phyloP scores from a whole-genome alignment of 768 basidiomycete genomes.

The Boletus reticulatus region DNA sequence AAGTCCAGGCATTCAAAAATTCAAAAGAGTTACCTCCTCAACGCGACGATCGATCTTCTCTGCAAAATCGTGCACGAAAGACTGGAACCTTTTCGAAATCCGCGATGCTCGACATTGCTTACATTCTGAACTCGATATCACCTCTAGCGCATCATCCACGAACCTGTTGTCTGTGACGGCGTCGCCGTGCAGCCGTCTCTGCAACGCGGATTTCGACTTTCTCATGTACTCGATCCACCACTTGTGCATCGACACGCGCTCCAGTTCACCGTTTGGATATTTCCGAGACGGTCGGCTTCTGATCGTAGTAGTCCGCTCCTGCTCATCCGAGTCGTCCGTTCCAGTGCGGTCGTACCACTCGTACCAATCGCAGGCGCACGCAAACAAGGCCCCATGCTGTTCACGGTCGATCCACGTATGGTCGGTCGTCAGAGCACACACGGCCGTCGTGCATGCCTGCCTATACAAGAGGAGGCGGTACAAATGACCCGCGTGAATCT shows the following conservation, averaged over 20 bases:
- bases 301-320: not conserved
- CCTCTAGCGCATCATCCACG: not conserved
- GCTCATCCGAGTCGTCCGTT: not conserved
- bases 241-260: not conserved
- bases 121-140: constrained; percentile 9
- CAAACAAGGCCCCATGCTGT: not conserved
- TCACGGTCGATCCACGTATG: constrained; percentile 6
- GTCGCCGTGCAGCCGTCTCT: not conserved
- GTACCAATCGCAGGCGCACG: too few relatives aligned
- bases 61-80: constrained; percentile 12
- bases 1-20: not conserved
- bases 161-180: constrained; percentile 3
- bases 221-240: constrained; percentile 19
- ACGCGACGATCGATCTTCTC: constrained; percentile 3
- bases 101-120: not conserved
- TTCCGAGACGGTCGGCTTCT: not conserved
- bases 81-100: not conserved
- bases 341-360: accelerated
- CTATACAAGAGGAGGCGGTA: constrained; percentile 10
- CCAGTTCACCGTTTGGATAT: not conserved
- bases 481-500: constrained; percentile 5
- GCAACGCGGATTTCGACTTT: constrained; percentile 6
- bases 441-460: constrained; percentile 1
- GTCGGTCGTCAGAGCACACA: not conserved
- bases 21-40: constrained; percentile 1